Conservation (phyloP, 2,329 filamentous ascomycete species). For the Calonectria pauciramosa region DNA sequence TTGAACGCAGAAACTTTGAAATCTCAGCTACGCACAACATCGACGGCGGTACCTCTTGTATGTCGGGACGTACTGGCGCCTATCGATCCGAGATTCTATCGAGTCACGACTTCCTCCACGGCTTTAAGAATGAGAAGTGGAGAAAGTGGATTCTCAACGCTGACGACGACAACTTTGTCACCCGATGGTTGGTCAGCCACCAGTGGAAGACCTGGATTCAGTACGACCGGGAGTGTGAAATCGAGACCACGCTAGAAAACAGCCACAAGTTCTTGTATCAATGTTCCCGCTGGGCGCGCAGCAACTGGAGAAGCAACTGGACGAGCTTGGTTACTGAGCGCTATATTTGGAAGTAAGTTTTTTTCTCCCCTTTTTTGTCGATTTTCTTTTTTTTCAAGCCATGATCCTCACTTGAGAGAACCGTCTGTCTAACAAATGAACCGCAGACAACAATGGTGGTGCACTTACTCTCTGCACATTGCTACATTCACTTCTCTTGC, state of each 20-base stretch:
- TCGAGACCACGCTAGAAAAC: slow-evolving; percentile 93
- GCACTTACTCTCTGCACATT: slow-evolving; percentile 91
- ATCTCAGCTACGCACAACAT: slow-evolving; percentile 96
- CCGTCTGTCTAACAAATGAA: slow-evolving; percentile 36
- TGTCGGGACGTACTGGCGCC: slow-evolving; percentile 93
- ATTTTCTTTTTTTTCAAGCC: not conserved
- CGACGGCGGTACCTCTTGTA: slow-evolving; percentile 95
- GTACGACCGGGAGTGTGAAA: slow-evolving; percentile 90
- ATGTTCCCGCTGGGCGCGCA: slow-evolving; percentile 94
- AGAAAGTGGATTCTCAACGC: slow-evolving; percentile 91
- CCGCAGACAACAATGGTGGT: slow-evolving; percentile 89
- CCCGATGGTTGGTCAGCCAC: slow-evolving; percentile 93
- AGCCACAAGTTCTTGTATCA: slow-evolving; percentile 91
- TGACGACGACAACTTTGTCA: slow-evolving; percentile 98
- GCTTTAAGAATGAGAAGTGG: slow-evolving; percentile 94
- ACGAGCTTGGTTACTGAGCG: slow-evolving; percentile 89
- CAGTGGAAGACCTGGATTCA: slow-evolving; percentile 96
- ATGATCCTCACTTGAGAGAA: not conserved
- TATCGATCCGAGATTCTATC: slow-evolving; percentile 91
- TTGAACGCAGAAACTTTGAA: slow-evolving; percentile 95
- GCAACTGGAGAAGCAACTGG: slow-evolving; percentile 97
- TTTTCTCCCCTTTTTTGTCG: not conserved
- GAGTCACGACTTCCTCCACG: slow-evolving; percentile 86
- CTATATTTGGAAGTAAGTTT: slow-evolving; percentile 87
- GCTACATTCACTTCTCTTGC: slow-evolving; percentile 94